A percentile compares a stretch with the other conserved stretches of the same genome.
These are phyloP conservation scores for Solioccasus polychromus DNA, from an alignment of 768 basidiomycete species.

Conservation along the genomic window DNA sequence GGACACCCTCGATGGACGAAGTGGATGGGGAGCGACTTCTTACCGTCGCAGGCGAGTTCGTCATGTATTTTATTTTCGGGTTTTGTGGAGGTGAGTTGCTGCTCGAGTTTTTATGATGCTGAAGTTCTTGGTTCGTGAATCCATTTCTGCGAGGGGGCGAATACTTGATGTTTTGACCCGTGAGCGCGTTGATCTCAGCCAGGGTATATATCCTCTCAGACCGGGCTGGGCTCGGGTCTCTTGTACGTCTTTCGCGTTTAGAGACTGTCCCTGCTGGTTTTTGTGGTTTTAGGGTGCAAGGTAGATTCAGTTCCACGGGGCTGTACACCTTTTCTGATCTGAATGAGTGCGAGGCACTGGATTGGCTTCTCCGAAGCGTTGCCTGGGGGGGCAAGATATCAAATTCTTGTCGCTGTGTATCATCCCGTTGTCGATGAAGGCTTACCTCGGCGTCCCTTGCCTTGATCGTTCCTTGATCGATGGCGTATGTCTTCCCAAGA, in stretches of 20 bases:
- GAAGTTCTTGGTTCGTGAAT: slow-evolving; percentile 8
- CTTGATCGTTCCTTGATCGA: slow-evolving; percentile 13
- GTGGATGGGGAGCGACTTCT: slow-evolving; percentile 35
- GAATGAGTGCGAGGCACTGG: slow-evolving; percentile 20
- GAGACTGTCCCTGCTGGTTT: slow-evolving; percentile 5
- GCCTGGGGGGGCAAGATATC: slow-evolving; percentile 7
- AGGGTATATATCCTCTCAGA: slow-evolving; percentile 35
- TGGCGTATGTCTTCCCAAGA: slow-evolving; percentile 9
- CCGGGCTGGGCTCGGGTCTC: slow-evolving; percentile 28
- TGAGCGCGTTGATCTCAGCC: slow-evolving; percentile 32
- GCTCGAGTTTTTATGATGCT: slow-evolving; percentile 14
- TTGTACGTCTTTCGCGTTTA: slow-evolving; percentile 19
- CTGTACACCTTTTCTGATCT: slow-evolving; percentile 25
- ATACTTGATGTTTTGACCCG: slow-evolving; percentile 23
- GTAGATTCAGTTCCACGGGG: slow-evolving; percentile 18
- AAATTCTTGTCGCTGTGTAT: background rate
- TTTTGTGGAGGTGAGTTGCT: slow-evolving; percentile 22
- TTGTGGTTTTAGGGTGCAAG: slow-evolving; percentile 16
- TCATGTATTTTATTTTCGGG: slow-evolving; percentile 7
- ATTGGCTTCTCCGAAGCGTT: slow-evolving; percentile 20
- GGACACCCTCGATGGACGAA: slow-evolving; percentile 48
- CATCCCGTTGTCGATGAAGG: background rate
- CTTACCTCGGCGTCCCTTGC: slow-evolving; percentile 24
- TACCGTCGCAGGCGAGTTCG: slow-evolving; percentile 7
- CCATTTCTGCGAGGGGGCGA: slow-evolving; percentile 23